A percentile compares a stretch with the other conserved stretches of the same genome.
Conservation (phyloP, 768 basidiomycete genomes). For the Tricholoma hemisulphureum region DNA sequence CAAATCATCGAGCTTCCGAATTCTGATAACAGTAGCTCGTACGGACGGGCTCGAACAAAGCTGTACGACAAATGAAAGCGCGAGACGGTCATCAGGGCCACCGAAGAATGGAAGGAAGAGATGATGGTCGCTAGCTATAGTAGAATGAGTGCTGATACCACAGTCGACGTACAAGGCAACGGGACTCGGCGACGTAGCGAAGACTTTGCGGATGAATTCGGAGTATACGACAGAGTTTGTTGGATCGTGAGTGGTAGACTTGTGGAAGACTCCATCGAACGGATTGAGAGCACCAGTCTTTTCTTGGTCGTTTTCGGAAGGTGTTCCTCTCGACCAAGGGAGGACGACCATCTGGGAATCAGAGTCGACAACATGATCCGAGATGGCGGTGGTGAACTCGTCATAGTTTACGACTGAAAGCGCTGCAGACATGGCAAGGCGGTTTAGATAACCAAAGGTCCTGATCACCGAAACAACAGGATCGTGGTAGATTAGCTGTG, state of each 20-base stretch:
- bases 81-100: constrained; percentile 88
- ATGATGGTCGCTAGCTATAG: constrained; percentile 43
- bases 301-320: constrained; percentile 28
- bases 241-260: constrained; percentile 46
- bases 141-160: constrained; percentile 38
- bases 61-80: constrained; percentile 79
- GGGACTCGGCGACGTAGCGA: constrained; percentile 66
- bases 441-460: constrained; percentile 73
- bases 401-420: constrained; percentile 76
- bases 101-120: constrained; percentile 91
- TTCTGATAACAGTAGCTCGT: constrained; percentile 70
- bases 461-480: constrained; percentile 71
- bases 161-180: constrained; percentile 87
- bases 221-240: constrained; percentile 63
- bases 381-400: constrained; percentile 67
- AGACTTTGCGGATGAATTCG: constrained; percentile 83
- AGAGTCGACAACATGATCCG: constrained; percentile 53
- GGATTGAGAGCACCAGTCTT: constrained; percentile 47
- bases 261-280: constrained; percentile 77
- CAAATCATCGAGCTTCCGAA: constrained; percentile 46
- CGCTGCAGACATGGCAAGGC: constrained; percentile 61
- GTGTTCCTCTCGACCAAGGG: constrained; percentile 67
- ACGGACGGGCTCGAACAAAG: constrained; percentile 60
- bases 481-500: constrained; percentile 70
- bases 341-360: constrained; percentile 75